These are phyloP conservation scores for Melaleuca quinquenervia DNA, from an alignment of 345 rosid species.

Conservation along the genomic window DNA sequence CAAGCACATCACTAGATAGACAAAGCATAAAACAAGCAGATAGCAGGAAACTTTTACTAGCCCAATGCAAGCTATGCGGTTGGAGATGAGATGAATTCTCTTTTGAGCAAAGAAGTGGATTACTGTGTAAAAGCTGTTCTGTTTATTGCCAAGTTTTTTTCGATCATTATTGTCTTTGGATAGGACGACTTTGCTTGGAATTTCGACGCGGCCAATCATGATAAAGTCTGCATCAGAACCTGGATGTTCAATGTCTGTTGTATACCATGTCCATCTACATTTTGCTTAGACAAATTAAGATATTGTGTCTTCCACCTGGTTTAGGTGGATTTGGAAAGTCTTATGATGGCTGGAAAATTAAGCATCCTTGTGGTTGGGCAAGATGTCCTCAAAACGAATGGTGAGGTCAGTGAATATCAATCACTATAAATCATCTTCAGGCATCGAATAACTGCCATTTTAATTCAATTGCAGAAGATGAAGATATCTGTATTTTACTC, in stretches of 20 bases:
- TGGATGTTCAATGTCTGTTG: neutral
- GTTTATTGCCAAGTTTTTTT: neutral
- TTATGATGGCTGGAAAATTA: constrained; percentile 38
- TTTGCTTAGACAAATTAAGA: neutral
- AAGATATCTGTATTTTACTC: neutral
- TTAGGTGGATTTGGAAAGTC: constrained; percentile 59
- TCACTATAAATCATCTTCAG: neutral
- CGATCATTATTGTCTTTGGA: neutral
- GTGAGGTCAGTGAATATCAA: constrained; percentile 23
- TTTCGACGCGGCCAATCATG: neutral
- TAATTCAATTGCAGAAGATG: neutral
- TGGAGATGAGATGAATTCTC: neutral
- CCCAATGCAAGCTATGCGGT: neutral
- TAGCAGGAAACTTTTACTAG: neutral
- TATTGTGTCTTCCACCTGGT: neutral
- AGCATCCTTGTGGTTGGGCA: constrained; percentile 45
- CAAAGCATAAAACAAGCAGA: neutral
- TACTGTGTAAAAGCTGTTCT: neutral
- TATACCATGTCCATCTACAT: neutral
- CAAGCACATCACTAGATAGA: neutral
- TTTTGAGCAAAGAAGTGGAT: neutral
- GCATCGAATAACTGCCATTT: neutral
- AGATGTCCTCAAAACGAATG: constrained; percentile 33
- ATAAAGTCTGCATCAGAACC: neutral
- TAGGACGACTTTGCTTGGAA: neutral